Conservation (phyloP, 2,329 filamentous ascomycete species). For the Ceratocystiopsis minuta region DNA sequence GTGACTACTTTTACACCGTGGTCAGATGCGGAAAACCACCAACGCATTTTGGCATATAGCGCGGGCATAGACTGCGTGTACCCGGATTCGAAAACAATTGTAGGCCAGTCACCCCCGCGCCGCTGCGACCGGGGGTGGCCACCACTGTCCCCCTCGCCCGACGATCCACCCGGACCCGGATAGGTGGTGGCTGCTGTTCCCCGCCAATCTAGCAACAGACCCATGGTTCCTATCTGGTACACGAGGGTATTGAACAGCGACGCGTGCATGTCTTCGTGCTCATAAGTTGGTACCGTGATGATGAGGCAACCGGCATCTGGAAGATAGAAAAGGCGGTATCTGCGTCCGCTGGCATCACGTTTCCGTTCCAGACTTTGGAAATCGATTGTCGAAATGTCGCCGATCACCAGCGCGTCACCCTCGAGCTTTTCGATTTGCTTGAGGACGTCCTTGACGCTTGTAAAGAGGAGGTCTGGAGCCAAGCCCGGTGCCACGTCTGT, state of each 20-base stretch:
- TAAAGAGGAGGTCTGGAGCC: background rate
- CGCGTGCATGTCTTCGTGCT: background rate
- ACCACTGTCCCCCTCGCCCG: background rate
- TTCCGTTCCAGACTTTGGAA: background rate
- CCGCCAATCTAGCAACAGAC: background rate
- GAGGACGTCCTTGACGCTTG: background rate
- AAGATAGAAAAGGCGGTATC: background rate
- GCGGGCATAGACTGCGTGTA: background rate
- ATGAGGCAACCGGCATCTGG: background rate
- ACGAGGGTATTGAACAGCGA: background rate
- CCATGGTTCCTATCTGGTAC: background rate
- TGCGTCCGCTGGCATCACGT: background rate
- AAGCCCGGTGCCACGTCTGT: background rate
- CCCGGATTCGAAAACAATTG: background rate
- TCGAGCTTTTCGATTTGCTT: background rate
- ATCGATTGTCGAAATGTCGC: background rate
- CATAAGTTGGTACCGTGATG: background rate
- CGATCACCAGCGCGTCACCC: background rate
- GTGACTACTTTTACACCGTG: background rate
- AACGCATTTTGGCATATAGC: background rate
- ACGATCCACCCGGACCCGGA: background rate
- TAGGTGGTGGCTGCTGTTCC: background rate
- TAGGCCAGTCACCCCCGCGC: background rate
- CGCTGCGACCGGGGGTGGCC: background rate
- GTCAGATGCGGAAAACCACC: background rate